Conservation (phyloP, 495 filamentous ascomycete genomes). For the Xylaria scruposa region DNA sequence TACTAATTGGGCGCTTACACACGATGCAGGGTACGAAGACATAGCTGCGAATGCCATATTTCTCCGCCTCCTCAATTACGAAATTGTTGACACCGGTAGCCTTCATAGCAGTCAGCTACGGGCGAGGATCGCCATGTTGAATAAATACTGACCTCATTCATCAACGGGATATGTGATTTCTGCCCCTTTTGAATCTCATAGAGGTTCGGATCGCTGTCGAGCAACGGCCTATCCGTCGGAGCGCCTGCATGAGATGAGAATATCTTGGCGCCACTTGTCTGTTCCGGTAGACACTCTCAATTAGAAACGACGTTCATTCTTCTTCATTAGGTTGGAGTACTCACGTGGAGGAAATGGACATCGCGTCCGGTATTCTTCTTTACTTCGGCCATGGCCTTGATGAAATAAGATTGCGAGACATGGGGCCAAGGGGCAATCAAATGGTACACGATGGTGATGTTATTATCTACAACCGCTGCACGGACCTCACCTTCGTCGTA, state of each 20-base stretch:
- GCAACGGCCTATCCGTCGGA: slow-evolving; percentile 45
- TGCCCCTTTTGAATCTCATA: slow-evolving; percentile 50
- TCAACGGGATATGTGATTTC: background rate
- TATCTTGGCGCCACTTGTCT: slow-evolving; percentile 43
- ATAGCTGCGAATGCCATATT: slow-evolving; percentile 50
- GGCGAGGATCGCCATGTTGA: background rate
- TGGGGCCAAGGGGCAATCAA: slow-evolving; percentile 43
- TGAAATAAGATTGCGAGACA: slow-evolving; percentile 41
- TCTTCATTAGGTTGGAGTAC: slow-evolving; percentile 4
- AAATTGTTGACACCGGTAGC: slow-evolving; percentile 42
- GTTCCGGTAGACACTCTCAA: background rate
- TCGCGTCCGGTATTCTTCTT: slow-evolving; percentile 45
- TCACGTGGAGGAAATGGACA: slow-evolving; percentile 54
- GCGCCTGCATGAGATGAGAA: slow-evolving; percentile 38
- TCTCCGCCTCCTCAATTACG: slow-evolving; percentile 48
- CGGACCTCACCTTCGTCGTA: slow-evolving; percentile 39
- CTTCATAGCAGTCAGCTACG: slow-evolving; percentile 28
- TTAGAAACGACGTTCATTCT: background rate
- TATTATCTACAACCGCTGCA: slow-evolving; percentile 44
- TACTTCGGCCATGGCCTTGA: slow-evolving; percentile 51
- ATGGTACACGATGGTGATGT: slow-evolving; percentile 54
- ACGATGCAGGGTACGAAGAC: slow-evolving; percentile 57
- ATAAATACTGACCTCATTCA: slow-evolving; percentile 27
- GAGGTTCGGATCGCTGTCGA: slow-evolving; percentile 51
- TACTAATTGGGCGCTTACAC: slow-evolving; percentile 33